Evolutionary conservation across 257 asterid genomes (phyloP).

Genomic region (Fraxinus anomala): DNA sequence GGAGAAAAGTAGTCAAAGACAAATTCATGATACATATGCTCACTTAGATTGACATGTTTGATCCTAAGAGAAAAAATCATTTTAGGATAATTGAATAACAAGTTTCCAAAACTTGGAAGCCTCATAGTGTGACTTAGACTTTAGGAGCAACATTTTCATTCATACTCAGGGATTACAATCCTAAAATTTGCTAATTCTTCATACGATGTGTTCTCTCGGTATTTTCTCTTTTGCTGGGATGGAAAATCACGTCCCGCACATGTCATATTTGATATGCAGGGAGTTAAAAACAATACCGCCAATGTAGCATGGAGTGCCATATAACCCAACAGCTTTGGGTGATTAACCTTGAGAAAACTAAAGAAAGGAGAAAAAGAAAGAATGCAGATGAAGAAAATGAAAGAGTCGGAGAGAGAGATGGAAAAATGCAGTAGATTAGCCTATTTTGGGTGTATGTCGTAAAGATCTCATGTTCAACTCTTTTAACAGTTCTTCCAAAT

Average conservation of each 20-base stretch:
- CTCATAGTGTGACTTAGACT: background rate
- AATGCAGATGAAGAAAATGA: slow-evolving; percentile 7
- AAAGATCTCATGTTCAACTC: slow-evolving; percentile 1
- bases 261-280: background rate
- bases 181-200: background rate
- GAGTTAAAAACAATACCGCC: background rate
- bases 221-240: slow-evolving; percentile 4
- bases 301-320: background rate
- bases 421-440: background rate
- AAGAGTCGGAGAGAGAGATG: background rate
- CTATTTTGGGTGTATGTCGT: background rate
- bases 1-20: background rate
- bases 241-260: background rate
- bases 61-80: background rate
- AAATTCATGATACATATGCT: background rate
- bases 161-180: background rate
- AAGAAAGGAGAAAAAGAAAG: slow-evolving; percentile 22
- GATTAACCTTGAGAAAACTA: background rate
- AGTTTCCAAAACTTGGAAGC: background rate
- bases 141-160: background rate
- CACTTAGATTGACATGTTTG: background rate
- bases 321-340: background rate
- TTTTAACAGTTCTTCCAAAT: slow-evolving; percentile 13
- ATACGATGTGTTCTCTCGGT: background rate
- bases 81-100: background rate